These are phyloP conservation scores for Salmacisia buchloeana DNA, from an alignment of 1,284 basidiomycete genomes.

Conservation along the genomic window DNA sequence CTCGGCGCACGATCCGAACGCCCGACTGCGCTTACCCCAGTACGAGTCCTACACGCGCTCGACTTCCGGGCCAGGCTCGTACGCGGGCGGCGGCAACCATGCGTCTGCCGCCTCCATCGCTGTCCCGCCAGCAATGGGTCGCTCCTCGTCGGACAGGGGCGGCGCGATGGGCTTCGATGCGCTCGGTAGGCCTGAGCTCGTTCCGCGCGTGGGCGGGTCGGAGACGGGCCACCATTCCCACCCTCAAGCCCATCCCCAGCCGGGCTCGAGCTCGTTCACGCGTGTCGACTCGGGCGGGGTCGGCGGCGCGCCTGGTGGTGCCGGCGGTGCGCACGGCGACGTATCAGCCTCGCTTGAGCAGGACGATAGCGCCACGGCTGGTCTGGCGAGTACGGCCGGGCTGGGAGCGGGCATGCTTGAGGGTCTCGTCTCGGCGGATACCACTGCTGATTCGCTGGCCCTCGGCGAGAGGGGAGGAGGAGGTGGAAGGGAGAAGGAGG, in stretches of 20 bases:
- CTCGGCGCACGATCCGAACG: not conserved
- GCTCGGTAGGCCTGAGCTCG: not conserved
- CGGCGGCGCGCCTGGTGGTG: too few species aligned
- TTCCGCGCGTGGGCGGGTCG: not conserved
- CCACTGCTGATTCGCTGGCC: not conserved
- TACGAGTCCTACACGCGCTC: slow-evolving; percentile 7
- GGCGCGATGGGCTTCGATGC: slow-evolving; percentile 1
- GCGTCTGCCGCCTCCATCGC: not conserved
- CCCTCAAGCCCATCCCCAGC: too few species aligned
- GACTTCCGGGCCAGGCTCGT: too few species aligned
- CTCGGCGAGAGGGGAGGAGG: not conserved
- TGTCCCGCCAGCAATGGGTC: not conserved
- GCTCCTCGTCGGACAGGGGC: not conserved
- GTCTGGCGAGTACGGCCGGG: not conserved
- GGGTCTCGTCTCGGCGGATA: not conserved
- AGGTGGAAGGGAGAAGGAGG: too few species aligned
- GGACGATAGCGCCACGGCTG: not conserved
- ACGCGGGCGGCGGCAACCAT: not conserved
- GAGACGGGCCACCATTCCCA: too few species aligned
- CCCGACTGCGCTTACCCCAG: not conserved
- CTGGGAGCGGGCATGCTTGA: too few species aligned
- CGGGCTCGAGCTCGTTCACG: not conserved
- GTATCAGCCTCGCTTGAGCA: not conserved
- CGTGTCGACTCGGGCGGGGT: too few species aligned
- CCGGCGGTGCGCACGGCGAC: not conserved